Evolutionary conservation across 768 basidiomycete species (phyloP).

Genomic region (Tephrocybe sp.): DNA sequence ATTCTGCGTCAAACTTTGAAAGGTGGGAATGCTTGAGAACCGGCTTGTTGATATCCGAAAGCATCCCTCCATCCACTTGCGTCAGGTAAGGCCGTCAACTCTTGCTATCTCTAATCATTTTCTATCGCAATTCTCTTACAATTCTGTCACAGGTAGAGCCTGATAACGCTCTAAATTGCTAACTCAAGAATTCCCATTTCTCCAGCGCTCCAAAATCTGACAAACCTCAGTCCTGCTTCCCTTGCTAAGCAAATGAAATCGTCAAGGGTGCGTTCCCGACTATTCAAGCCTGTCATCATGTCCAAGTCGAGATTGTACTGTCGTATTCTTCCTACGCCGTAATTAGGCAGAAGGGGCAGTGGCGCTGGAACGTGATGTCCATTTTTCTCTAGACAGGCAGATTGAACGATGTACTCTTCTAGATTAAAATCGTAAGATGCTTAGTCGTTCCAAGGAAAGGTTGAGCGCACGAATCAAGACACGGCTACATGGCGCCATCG

Average conservation of each 20-base stretch:
- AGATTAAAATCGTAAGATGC: background rate
- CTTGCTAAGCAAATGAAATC: slow-evolving; percentile 36
- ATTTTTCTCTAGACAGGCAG: slow-evolving; percentile 14
- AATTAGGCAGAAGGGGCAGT: slow-evolving; percentile 43
- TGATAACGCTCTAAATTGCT: slow-evolving; percentile 1
- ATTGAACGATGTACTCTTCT: slow-evolving; percentile 35
- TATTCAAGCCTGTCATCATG: slow-evolving; percentile 17
- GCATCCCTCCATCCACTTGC: no score
- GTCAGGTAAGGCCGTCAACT: no score
- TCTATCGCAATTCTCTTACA: no score
- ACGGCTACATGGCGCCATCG: slow-evolving; percentile 24
- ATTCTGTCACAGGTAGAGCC: no score
- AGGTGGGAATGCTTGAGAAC: no score
- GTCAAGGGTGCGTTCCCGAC: slow-evolving; percentile 38
- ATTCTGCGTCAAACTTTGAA: no score
- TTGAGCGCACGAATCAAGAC: slow-evolving; percentile 26
- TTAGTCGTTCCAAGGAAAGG: background rate
- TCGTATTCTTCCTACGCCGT: slow-evolving; percentile 35
- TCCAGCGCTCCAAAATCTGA: slow-evolving; percentile 28
- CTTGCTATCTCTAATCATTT: no score
- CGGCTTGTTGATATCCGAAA: no score
- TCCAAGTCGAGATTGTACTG: slow-evolving; percentile 42
- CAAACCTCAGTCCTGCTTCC: slow-evolving; percentile 30
- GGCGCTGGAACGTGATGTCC: slow-evolving; percentile 27
- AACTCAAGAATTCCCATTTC: slow-evolving; percentile 11